Evolutionary conservation across 495 filamentous ascomycete species (phyloP), one percentile per base, ranked within the genome.

Genomic region (Neurospora sp.): DNA sequence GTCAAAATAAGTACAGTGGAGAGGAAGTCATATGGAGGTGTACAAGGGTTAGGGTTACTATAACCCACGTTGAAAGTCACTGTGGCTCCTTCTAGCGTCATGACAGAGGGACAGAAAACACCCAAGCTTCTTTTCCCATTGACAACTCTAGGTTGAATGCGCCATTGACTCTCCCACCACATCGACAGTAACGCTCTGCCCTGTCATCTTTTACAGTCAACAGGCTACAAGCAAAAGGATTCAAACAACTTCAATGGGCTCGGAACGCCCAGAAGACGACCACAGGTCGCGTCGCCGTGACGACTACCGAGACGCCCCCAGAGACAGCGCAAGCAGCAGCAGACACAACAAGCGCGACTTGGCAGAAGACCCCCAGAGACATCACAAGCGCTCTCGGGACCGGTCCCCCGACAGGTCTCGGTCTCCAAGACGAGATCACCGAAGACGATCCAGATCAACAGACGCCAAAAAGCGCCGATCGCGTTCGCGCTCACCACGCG

Each of bases 381-480:
- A 72, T 70, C 73, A 69, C 37, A 75, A 41, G 12, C 76, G 77
- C 37, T 74, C 71, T 62, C 76, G 75, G 69, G 72, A 77, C 0
- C 77, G 78, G 27, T 74, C 77, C 41, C 75, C 73, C 27, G 75
- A 80, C 16, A 69, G 42, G 12, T 35, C 42, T 70, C 70, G 73
- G 39, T 83, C 82, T 38, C 73, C 77, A 66, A 78, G 79, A 18
- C 77, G 76, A 72, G 76, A 75, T 62, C 76, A 75, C 35, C 76
- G 74, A 46, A 74, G 80, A 46, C 82, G 83, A 37, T 85, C 84
- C 14, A 77, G 77, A 70, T 82, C 82, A 18, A 83, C 83, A 20
- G 75, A 77, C 35, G 72, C 76, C 71, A 74, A 70, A 72, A 74
- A 78, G 40, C 79, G 75, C n/a, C 79, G 79, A 73, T 82, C 84